Conservation (phyloP, 2,329 filamentous ascomycete species). For the Diaporthe sp. region DNA sequence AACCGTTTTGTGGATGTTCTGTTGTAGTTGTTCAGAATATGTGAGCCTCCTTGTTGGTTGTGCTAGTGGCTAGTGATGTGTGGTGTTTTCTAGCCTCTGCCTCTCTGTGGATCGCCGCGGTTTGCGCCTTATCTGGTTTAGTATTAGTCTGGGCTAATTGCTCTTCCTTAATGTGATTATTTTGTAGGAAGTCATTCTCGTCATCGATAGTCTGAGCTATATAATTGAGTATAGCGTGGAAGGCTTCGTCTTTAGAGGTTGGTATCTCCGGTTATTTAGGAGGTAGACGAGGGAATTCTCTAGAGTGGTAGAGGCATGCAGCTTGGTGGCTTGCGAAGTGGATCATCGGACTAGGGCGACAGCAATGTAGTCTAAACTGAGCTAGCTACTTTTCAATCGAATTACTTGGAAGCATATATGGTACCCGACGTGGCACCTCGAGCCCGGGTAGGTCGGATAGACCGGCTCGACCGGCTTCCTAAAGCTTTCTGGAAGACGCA, state of each 20-base stretch:
- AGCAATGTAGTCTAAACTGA: accelerated
- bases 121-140: slow-evolving; percentile 9
- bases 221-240: slow-evolving; percentile 29
- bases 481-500: no score
- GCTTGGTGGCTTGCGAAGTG: background rate
- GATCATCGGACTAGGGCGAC: background rate
- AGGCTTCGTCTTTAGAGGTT: background rate
- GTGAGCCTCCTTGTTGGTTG: background rate
- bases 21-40: background rate
- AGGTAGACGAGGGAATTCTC: background rate
- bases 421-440: background rate
- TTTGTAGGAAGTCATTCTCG: slow-evolving; percentile 33
- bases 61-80: background rate
- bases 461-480: no score
- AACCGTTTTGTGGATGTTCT: background rate
- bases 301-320: background rate
- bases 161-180: slow-evolving; percentile 35
- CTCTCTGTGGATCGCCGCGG: no score
- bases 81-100: background rate
- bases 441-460: background rate
- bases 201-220: slow-evolving; percentile 14
- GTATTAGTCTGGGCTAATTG: slow-evolving; percentile 10
- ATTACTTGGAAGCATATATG: background rate
- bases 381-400: background rate
- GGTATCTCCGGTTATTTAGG: background rate